Percentiles rank a stretch among this genome's conserved stretches.
These are phyloP conservation scores for Chytriomyces hyalinus DNA, from an alignment of 192 early-diverging fungal species.

Conservation along the genomic window DNA sequence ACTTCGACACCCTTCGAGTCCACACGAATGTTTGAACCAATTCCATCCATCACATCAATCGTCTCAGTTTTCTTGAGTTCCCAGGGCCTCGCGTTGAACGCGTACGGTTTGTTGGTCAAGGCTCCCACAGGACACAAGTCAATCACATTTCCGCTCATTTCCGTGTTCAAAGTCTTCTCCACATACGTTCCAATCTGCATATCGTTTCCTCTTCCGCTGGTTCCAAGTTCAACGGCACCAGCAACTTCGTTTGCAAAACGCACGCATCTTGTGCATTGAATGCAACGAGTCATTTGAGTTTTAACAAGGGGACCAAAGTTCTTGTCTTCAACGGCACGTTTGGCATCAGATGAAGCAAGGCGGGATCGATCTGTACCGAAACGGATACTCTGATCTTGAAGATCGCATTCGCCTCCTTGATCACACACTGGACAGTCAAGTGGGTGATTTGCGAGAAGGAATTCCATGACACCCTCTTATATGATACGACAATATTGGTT, in stretches of 20 bases:
- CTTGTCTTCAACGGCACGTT: conserved; percentile 98
- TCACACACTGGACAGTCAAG: conserved; percentile 99
- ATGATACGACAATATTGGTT: not conserved
- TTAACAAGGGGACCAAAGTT: conserved; percentile 94
- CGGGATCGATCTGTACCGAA: conserved; percentile 94
- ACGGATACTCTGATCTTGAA: conserved; percentile 97
- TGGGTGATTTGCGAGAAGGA: conserved; percentile 95
- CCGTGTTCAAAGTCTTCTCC: conserved; percentile 82
- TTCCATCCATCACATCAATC: conserved; percentile 92
- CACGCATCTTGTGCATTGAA: conserved; percentile 99
- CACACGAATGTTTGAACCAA: conserved; percentile 94
- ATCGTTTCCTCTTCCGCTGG: conserved; percentile 93
- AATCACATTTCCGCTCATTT: conserved; percentile 97
- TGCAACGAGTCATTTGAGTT: conserved; percentile 97
- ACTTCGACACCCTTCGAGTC: conserved; percentile 96
- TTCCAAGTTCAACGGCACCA: conserved; percentile 92
- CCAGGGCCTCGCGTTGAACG: conserved; percentile 93
- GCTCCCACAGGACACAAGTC: conserved; percentile 99
- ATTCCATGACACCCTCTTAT: conserved; percentile 69
- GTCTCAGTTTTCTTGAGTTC: conserved; percentile 95
- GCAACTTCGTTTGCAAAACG: conserved; percentile 98
- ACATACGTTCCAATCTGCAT: conserved; percentile 99
- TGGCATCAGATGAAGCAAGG: conserved; percentile 80
- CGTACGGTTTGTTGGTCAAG: conserved; percentile 95
- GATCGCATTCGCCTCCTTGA: conserved; percentile 98